A percentile compares a stretch with the other conserved stretches of the same genome.
phyloP scores from a whole-genome alignment of 1,284 basidiomycete genomes.

The Boletus semigastroideus region DNA sequence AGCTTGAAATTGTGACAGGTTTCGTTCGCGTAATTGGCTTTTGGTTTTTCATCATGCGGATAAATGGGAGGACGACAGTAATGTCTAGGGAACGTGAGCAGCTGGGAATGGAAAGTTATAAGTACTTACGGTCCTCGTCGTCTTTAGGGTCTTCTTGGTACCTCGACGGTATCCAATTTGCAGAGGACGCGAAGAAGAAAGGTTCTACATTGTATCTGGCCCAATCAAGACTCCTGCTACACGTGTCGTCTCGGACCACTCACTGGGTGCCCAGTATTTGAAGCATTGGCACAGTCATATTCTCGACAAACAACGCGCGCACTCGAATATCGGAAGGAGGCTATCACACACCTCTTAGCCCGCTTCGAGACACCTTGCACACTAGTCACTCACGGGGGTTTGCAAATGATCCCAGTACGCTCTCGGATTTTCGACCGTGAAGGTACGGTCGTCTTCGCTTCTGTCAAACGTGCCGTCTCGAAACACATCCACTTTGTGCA shows the following conservation, averaged over 20 bases:
- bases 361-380: background rate
- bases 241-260: conserved; percentile 4
- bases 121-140: conserved; percentile 47
- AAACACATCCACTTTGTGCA: conserved; percentile 45
- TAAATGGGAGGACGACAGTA: conserved; percentile 49
- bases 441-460: conserved; percentile 4
- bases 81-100: conserved; percentile 38
- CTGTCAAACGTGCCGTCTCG: conserved; percentile 33
- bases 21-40: conserved; percentile 15
- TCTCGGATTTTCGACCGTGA: conserved; percentile 8
- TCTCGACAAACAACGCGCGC: conserved; percentile 52
- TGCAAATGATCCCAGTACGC: conserved; percentile 20
- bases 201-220: conserved; percentile 45
- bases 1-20: conserved; percentile 5
- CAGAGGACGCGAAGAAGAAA: conserved; percentile 57
- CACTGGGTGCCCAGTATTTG: conserved; percentile 54
- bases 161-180: conserved; percentile 55
- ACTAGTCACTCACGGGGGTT: conserved; percentile 13
- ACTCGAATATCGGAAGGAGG: conserved; percentile 38
- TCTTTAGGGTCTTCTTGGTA: conserved; percentile 46
- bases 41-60: conserved; percentile 37
- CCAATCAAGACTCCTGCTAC: background rate
- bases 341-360: conserved; percentile 22
- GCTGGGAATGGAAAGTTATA: too few relatives aligned
- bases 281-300: conserved; percentile 46